Evolutionary conservation across 345 rosid genomes (phyloP).

Genomic region (Populus alba): DNA sequence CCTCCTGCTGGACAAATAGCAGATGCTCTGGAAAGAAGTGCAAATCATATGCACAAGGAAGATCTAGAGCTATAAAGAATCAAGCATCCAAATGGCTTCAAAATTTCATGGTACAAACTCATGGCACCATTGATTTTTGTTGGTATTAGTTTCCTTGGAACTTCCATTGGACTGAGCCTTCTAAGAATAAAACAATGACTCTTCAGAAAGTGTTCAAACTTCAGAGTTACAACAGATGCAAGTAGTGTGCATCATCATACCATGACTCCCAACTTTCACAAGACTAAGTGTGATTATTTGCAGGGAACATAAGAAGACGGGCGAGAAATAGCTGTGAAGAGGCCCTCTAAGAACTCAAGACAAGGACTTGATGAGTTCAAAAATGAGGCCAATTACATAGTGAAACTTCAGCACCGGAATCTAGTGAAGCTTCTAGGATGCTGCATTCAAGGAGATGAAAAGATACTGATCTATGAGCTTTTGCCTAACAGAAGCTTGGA

Average conservation of each 20-base stretch:
- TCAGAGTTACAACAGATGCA: not conserved
- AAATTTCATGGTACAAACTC: not conserved
- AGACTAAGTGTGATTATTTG: too few species aligned
- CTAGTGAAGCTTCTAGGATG: slow-evolving; percentile 2
- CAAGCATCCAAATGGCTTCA: not conserved
- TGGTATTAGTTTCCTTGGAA: too few species aligned
- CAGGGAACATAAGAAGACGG: not conserved
- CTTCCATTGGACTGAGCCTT: too few species aligned
- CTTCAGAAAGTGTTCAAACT: not conserved
- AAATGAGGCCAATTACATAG: not conserved
- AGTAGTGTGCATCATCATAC: not conserved
- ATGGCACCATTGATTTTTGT: too few species aligned
- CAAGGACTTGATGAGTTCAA: not conserved
- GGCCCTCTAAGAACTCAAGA: not conserved
- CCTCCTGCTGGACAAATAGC: not conserved
- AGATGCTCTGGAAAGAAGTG: not conserved
- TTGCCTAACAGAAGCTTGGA: not conserved
- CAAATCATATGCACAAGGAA: not conserved
- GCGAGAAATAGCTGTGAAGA: slow-evolving; percentile 3
- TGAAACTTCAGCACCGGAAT: slow-evolving; percentile 4
- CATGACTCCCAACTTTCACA: not conserved
- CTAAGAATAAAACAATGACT: not conserved
- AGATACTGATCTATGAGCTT: not conserved
- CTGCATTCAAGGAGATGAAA: not conserved
- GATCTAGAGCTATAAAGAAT: not conserved